Base-by-base conservation (phyloP, 192 early-diverging fungal genomes). In the Blastocladiella britannica region DNA sequence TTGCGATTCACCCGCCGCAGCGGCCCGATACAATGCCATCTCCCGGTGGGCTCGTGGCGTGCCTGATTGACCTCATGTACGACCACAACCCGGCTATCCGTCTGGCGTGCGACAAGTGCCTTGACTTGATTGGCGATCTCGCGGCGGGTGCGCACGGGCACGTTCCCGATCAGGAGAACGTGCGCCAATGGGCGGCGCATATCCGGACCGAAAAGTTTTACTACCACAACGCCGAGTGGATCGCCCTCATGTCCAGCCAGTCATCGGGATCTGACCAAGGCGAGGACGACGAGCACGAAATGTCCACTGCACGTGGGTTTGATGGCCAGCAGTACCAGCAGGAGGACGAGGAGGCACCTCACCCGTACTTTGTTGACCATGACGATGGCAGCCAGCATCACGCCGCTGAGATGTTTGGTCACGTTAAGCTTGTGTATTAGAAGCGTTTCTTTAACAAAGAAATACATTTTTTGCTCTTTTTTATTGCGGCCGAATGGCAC, bases 181-280 rank as follows among this genome's bases (percentile, higher is more conserved):
- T 76, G 52, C n/a, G n/a, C n/a, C n/a, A n/a, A n/a, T 79, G 70
- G 70, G 66, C 70, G 4, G 55, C 61, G 28, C 66, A 69, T 43
- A 73, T 79, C 52, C 61, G 74, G 26, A 66, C 66, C 12, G 73
- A 76, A 65, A 72, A 70, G 56, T 79, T 79, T 63, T 66, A 70
- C 24, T 78, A 65, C 63, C 77, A 79, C 63, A 79, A 79, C 57
- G 58, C 71, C 3, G 77, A 79, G 60, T 79, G 77, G 69, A 52
- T 61, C 28, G 28, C 30, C 1, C 28, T 56, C 29, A 27, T 27
- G 37, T 20, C 37, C 0, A 47, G 12, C 15, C 15, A 9, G 37
- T 20, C 12, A 4, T 9, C 12, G 4, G 37, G 37, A 20, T 20
- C 12, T 47, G 9, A 20, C 9, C 15, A 20, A 3, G 37, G 6